Evolutionary conservation across 208 protist species (phyloP).

Genomic region (Acanthamoeba triangularis): DNA sequence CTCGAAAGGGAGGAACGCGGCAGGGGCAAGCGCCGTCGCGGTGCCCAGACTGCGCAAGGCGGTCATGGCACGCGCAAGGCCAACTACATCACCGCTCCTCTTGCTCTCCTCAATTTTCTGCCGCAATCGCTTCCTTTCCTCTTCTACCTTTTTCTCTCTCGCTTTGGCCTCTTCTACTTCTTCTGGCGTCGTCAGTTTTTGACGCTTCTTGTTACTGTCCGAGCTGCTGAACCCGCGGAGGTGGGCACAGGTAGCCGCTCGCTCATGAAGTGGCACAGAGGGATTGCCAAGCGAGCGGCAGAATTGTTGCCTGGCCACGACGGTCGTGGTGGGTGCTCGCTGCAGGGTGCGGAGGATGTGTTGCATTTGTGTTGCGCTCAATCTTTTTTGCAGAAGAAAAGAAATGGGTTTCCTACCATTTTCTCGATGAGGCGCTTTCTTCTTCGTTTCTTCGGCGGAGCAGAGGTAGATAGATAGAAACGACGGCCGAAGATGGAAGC

Average conservation of each 20-base stretch:
- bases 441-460: constrained; percentile 6
- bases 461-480: not conserved
- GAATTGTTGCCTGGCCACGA: too few relatives aligned
- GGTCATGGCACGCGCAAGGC: constrained; percentile 4
- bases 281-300: not conserved
- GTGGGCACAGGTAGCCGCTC: too few relatives aligned
- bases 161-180: not conserved
- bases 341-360: not conserved
- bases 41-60: not conserved
- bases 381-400: not conserved
- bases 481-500: not conserved
- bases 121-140: not conserved
- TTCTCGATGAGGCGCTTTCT: not conserved
- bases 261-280: too few relatives aligned
- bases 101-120: constrained; percentile 5
- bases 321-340: not conserved
- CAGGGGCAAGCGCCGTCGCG: not conserved
- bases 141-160: not conserved
- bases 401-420: not conserved
- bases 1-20: not conserved
- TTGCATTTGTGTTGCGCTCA: not conserved
- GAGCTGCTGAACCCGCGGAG: not conserved
- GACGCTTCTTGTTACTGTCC: not conserved
- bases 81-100: not conserved
- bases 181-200: not conserved